Evolutionary conservation across 768 basidiomycete species (phyloP).

Genomic region (Glaciozyma martinii): DNA sequence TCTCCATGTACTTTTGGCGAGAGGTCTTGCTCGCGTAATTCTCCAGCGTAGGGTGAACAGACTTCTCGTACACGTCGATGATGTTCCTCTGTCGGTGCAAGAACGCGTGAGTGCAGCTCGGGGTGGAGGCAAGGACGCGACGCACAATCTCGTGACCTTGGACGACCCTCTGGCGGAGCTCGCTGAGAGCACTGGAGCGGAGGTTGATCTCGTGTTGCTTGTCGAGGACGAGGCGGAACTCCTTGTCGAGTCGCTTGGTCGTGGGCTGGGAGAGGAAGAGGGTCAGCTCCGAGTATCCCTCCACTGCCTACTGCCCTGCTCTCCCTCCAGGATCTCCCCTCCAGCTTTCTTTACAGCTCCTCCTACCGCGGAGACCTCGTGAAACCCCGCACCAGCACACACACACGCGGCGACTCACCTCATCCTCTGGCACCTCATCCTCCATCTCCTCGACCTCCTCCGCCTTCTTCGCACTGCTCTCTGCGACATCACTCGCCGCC

Average conservation of each 20-base stretch:
- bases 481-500: constrained; percentile 28
- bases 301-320: too few species aligned
- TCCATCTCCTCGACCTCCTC: constrained; percentile 8
- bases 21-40: constrained; percentile 55
- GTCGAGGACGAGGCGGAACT: constrained; percentile 64
- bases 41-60: constrained; percentile 44
- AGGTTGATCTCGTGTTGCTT: constrained; percentile 53
- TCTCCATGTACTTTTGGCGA: constrained; percentile 68
- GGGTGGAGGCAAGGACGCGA: background rate
- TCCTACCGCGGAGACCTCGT: background rate
- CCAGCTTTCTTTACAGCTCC: too few species aligned
- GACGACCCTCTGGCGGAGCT: constrained; percentile 52
- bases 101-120: constrained; percentile 6
- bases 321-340: too few species aligned
- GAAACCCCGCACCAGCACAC: background rate
- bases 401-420: constrained; percentile 11
- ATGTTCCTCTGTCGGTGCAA: constrained; percentile 15
- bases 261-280: background rate
- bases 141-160: constrained; percentile 56
- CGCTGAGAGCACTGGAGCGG: constrained; percentile 51
- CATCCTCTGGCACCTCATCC: constrained; percentile 2
- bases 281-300: background rate
- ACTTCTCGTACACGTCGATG: constrained; percentile 46
- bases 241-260: constrained; percentile 48
- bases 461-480: constrained; percentile 9